A percentile compares a stretch with the other conserved stretches of the same genome.
These are phyloP conservation scores for Daldinia loculata DNA, from an alignment of 495 filamentous ascomycete species.

Conservation along the genomic window DNA sequence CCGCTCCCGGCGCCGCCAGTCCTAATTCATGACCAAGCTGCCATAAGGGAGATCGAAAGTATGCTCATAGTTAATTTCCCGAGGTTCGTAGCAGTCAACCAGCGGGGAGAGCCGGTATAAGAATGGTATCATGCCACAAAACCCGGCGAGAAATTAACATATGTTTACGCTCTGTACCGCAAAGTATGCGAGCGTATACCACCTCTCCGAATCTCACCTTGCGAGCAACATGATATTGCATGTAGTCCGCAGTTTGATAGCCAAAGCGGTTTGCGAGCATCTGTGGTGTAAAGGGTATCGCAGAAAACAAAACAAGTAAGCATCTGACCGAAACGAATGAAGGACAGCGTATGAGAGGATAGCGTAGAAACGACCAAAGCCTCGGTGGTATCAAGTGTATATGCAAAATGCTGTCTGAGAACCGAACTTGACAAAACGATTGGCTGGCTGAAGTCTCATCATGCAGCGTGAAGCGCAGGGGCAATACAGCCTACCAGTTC, in stretches of 20 bases:
- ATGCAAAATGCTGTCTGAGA: constrained; percentile 37
- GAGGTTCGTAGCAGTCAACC: not conserved
- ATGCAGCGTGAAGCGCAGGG: constrained; percentile 34
- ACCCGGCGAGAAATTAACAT: constrained; percentile 3
- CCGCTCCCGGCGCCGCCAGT: constrained; percentile 7
- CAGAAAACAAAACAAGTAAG: constrained; percentile 25
- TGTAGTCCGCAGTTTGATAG: constrained; percentile 23
- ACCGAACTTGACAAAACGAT: constrained; percentile 25
- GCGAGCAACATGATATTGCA: constrained; percentile 16
- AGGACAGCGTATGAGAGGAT: constrained; percentile 18
- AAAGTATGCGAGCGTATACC: not conserved
- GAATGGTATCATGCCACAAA: not conserved
- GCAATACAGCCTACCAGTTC: constrained; percentile 18
- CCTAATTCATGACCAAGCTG: constrained; percentile 11
- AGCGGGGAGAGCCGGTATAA: not conserved
- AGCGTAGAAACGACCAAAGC: constrained; percentile 33
- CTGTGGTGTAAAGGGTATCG: constrained; percentile 39
- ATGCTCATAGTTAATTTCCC: constrained; percentile 2
- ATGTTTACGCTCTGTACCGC: constrained; percentile 15
- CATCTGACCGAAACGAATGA: constrained; percentile 29
- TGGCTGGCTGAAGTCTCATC: constrained; percentile 19
- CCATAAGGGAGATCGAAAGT: constrained; percentile 2
- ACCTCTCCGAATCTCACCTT: constrained; percentile 1
- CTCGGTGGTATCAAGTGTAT: constrained; percentile 44
- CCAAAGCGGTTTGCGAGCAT: constrained; percentile 32